These are phyloP conservation scores for Lipomyces mesembrius DNA, from an alignment of 805 yeast species.

Conservation along the genomic window DNA sequence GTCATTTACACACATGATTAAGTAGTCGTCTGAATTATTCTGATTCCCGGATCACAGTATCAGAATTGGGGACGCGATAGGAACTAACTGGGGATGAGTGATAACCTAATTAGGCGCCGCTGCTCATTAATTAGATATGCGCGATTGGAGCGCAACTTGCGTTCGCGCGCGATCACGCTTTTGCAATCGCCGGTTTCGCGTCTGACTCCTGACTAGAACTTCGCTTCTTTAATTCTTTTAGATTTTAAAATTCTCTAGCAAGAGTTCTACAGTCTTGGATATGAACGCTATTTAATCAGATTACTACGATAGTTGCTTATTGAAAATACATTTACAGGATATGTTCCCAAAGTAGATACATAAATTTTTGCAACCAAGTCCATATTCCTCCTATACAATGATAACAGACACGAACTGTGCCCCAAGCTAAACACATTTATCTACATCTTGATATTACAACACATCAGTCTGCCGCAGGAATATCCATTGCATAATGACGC, in stretches of 20 bases:
- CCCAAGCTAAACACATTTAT: not conserved
- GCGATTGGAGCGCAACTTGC: not conserved
- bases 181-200: too few species aligned
- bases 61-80: not conserved
- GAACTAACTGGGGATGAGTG: not conserved
- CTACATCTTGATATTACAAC: not conserved
- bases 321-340: not conserved
- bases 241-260: too few species aligned
- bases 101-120: not conserved
- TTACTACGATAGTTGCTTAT: not conserved
- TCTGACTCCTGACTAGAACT: too few species aligned
- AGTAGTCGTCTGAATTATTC: not conserved
- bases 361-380: not conserved
- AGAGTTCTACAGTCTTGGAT: too few species aligned
- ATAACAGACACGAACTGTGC: not conserved
- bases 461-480: conserved; percentile 10
- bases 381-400: not conserved
- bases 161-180: not conserved
- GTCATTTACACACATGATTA: not conserved
- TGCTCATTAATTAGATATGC: too few species aligned
- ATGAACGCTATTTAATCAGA: too few species aligned
- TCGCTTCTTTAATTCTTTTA: too few species aligned
- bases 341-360: not conserved
- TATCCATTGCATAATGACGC: conserved; percentile 19
- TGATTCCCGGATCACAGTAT: not conserved